phyloP scores from a whole-genome alignment of 2,329 filamentous ascomycete species.

The Colletotrichum gigasporum region DNA sequence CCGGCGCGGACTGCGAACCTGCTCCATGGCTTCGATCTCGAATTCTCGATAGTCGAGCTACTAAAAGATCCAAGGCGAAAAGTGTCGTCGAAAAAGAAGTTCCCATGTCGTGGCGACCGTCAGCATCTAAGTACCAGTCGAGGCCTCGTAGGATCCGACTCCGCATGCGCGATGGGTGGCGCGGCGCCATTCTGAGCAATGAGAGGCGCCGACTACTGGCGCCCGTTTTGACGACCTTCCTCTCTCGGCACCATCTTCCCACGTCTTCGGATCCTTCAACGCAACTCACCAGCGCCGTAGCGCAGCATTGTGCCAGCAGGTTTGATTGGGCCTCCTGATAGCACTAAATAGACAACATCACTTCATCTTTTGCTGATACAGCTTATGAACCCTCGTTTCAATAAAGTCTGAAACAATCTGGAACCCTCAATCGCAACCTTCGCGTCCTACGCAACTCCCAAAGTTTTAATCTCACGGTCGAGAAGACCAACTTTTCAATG shows the following conservation, averaged over 20 bases:
- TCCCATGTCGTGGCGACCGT: not conserved
- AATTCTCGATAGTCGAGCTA: not conserved
- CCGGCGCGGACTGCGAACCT: too few species aligned
- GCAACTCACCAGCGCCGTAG: not conserved
- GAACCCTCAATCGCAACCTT: too few species aligned
- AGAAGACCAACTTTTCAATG: too few species aligned
- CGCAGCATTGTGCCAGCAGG: too few species aligned
- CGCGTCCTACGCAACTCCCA: too few species aligned
- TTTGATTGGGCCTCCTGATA: too few species aligned
- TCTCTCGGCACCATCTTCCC: not conserved
- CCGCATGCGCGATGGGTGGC: not conserved
- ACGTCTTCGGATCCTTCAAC: not conserved
- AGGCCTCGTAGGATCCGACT: not conserved
- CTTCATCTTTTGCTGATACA: too few species aligned
- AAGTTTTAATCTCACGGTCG: too few species aligned
- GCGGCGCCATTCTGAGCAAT: too few species aligned
- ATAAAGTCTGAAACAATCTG: too few species aligned
- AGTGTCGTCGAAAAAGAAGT: rapidly evolving
- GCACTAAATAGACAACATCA: too few species aligned
- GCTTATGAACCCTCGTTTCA: too few species aligned
- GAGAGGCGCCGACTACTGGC: not conserved
- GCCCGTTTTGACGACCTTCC: slow-evolving; percentile 11
- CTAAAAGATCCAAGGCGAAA: rapidly evolving
- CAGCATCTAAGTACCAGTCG: not conserved
- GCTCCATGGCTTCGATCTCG: not conserved